These are phyloP conservation scores for Candida wancherniae DNA, from an alignment of 805 yeast genomes.

Conservation along the genomic window DNA sequence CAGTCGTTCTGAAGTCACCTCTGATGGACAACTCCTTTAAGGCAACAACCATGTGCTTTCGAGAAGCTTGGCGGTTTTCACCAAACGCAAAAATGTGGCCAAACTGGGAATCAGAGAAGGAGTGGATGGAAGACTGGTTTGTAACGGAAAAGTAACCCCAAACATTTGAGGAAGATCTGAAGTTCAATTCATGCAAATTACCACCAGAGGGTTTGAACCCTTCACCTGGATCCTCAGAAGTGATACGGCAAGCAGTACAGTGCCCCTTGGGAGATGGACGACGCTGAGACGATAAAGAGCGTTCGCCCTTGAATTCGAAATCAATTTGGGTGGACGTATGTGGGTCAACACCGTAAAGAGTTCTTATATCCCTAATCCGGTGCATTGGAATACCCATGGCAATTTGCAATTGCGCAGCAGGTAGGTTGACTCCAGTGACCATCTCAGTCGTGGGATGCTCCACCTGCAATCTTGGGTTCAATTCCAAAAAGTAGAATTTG, in stretches of 20 bases:
- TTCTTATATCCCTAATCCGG: constrained; percentile 87
- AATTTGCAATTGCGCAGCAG: constrained; percentile 97
- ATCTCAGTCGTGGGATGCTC: constrained; percentile 99
- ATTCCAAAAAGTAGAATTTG: constrained; percentile 91
- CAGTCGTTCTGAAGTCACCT: constrained; percentile 98
- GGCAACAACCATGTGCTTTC: constrained; percentile 99
- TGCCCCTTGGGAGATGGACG: constrained; percentile 96
- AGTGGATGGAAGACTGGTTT: constrained; percentile 94
- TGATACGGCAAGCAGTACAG: constrained; percentile 98
- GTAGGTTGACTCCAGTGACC: constrained; percentile 97
- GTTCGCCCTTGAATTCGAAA: constrained; percentile 75
- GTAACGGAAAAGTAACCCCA: constrained; percentile 99
- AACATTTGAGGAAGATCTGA: constrained; percentile 94
- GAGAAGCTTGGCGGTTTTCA: constrained; percentile 94
- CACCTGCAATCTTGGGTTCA: constrained; percentile 97
- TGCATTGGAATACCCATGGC: constrained; percentile 99
- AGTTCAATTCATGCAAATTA: constrained; percentile 89
- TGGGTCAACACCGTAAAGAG: constrained; percentile 93
- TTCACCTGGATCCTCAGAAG: constrained; percentile 98
- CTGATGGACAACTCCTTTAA: constrained; percentile 92
- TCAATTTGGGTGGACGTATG: constrained; percentile 87
- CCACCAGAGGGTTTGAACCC: constrained; percentile 99
- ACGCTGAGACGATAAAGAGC: constrained; percentile 74
- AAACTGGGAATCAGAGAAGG: constrained; percentile 96
- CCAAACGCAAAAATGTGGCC: constrained; percentile 99